Conservation (phyloP, 768 basidiomycete genomes). For the Agrocybe chaxingu region DNA sequence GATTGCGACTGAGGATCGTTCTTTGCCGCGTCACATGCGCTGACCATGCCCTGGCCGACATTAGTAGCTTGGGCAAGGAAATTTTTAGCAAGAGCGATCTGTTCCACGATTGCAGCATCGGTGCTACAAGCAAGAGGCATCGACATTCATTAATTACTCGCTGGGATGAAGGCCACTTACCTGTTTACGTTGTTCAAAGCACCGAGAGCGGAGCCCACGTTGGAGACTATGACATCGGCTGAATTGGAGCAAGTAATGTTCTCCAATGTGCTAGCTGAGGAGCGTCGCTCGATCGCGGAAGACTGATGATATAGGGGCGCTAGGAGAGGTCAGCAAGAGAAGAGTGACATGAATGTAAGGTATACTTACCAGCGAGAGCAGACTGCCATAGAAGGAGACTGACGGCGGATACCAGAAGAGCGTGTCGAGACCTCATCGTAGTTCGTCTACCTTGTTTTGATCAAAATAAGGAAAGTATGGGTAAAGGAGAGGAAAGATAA, state of each 20-base stretch:
- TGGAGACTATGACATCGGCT: constrained; percentile 17
- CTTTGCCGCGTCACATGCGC: constrained; percentile 17
- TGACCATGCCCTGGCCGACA: constrained; percentile 19
- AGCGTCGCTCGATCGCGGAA: constrained; percentile 11
- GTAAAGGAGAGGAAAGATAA: constrained; percentile 11
- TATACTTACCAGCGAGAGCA: constrained; percentile 14
- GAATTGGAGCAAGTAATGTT: constrained; percentile 22
- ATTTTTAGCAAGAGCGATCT: constrained; percentile 15
- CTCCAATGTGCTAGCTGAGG: constrained; percentile 16
- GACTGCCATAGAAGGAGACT: constrained; percentile 15
- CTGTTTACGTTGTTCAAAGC: constrained; percentile 19
- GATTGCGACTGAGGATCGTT: constrained; percentile 3
- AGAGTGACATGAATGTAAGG: neutral
- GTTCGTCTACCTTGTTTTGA: neutral
- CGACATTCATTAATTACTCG: neutral
- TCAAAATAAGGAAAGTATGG: constrained; percentile 9
- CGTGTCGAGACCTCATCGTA: constrained; percentile 13
- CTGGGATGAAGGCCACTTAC: constrained; percentile 3
- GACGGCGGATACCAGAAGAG: constrained; percentile 14
- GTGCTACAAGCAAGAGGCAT: constrained; percentile 6
- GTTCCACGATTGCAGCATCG: constrained; percentile 16
- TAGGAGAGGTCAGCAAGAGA: neutral
- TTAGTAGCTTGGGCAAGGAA: constrained; percentile 20
- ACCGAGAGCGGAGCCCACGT: constrained; percentile 16
- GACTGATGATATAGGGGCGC: constrained; percentile 9